Base-by-base conservation (phyloP, 2,329 filamentous ascomycete genomes). In the Cadophora gregata region DNA sequence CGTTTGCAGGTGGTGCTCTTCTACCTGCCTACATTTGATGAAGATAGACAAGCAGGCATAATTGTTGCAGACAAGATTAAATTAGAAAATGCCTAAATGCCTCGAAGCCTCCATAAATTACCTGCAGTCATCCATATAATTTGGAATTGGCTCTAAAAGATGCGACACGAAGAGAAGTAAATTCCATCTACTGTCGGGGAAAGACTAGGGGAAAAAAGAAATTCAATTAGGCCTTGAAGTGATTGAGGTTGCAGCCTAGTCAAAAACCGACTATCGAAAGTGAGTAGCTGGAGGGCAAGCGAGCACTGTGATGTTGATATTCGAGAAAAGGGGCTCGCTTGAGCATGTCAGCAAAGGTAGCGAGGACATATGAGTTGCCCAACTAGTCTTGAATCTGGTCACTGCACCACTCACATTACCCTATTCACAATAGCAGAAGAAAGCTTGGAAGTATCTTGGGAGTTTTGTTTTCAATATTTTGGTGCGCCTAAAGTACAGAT, bases 401-500 rank as follows among this genome's bases (percentile, higher is more conserved):
- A n/a, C n/a, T n/a, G n/a, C n/a, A n/a, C n/a, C 12, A 38, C 10
- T 19, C 38, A 42, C 12, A n/a, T 16, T 19, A 1, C 19, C 14
- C 10, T 3, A 42, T 19, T 3, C 5, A 19, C 21, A 4, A 47
- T 6, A 21, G n/a, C 3, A 47, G 14, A 47, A 47, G 42, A 47
- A 21, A 1, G 14, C 38, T 21, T 8, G 19, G 45, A 19, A 2
- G n/a, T 33, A 29, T 36, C 27, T 31, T 55, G 27, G 24, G 38
- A 51, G 27, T 42, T 61, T 48, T 21, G 36, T 25, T 36, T 38
- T 67, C 47, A 60, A 63, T 47, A 62, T 67, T 73, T 72, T 74
- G 71, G 62, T 70, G 70, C 72, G 71, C 71, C 72, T 73, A 73
- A 73, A 68, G 67, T 72, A 73, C 71, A 73, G 59, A 56, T 70